phyloP scores from a whole-genome alignment of 2,329 filamentous ascomycete species.

The Hymenoscyphus fructigenus region DNA sequence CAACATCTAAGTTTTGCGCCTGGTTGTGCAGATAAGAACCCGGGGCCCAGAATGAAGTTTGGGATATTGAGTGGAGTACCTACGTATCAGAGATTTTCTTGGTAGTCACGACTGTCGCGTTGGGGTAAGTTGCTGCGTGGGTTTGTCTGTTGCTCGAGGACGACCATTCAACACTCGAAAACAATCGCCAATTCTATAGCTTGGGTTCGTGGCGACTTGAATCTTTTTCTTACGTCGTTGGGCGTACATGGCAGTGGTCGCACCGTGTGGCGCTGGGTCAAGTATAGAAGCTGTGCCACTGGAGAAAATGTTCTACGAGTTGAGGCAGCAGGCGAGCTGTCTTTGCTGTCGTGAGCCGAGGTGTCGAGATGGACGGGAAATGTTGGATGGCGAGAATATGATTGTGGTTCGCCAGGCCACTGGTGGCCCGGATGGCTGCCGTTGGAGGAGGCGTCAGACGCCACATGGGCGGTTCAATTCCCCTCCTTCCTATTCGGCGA shows the following conservation, averaged over 20 bases:
- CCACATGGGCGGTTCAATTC: not conserved
- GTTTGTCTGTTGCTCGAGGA: not conserved
- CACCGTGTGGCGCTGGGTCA: not conserved
- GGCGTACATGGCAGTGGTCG: not conserved
- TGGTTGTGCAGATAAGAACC: not conserved
- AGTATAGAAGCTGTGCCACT: not conserved
- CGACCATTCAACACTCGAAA: not conserved
- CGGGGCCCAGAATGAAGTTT: not conserved
- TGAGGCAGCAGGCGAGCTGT: not conserved
- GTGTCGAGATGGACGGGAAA: not conserved
- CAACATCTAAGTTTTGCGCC: not conserved
- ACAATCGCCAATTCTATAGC: no score
- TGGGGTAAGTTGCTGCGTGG: not conserved
- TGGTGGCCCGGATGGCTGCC: not conserved
- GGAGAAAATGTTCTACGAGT: conserved; percentile 1
- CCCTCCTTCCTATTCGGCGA: not conserved
- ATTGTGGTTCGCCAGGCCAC: no score
- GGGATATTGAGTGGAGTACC: not conserved
- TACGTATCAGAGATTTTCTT: not conserved
- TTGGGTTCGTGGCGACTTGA: no score
- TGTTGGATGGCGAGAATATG: no score
- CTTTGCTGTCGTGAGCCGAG: conserved; percentile 1
- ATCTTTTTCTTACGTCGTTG: not conserved
- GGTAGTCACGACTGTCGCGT: not conserved
- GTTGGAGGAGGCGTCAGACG: not conserved